A percentile compares a stretch with the other conserved stretches of the same genome.
phyloP scores from a whole-genome alignment of 1,284 basidiomycete species.

The Tylopilus orsonianus region DNA sequence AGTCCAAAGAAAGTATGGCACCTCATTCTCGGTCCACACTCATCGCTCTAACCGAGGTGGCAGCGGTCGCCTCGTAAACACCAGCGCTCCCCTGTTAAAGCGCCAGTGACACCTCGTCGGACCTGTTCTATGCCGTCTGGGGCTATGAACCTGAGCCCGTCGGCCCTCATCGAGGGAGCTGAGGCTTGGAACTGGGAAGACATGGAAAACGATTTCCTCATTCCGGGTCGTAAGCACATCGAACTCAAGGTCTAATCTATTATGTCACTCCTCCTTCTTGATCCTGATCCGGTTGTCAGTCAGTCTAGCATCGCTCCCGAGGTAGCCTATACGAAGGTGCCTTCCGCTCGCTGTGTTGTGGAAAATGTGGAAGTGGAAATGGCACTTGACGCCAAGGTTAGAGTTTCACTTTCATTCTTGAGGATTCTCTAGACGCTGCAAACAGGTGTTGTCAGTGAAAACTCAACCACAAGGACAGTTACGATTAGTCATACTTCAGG shows the following conservation, averaged over 20 bases:
- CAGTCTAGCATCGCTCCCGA: conserved; percentile 21
- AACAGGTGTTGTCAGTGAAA: conserved; percentile 45
- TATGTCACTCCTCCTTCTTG: not conserved
- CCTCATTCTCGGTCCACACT: not conserved
- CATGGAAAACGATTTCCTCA: conserved; percentile 43
- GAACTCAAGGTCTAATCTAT: conserved; percentile 22
- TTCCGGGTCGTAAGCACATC: conserved; percentile 32
- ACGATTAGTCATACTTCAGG: conserved; percentile 53
- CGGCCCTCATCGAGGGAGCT: conserved; percentile 42
- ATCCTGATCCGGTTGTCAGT: not conserved
- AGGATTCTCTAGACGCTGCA: conserved; percentile 2
- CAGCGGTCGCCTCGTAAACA: conserved; percentile 19
- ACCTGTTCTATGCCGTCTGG: conserved; percentile 10
- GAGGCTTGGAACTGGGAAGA: conserved; percentile 55
- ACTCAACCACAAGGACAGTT: conserved; percentile 40
- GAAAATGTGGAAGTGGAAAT: conserved; percentile 39
- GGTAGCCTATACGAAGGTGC: conserved; percentile 30
- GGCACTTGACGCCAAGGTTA: conserved; percentile 21
- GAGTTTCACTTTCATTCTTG: not conserved
- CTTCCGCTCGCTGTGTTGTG: conserved; percentile 53
- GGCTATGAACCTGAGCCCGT: conserved; percentile 27
- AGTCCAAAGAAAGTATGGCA: conserved; percentile 22
- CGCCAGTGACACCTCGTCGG: conserved; percentile 9
- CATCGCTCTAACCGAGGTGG: not conserved
- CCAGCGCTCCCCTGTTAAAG: conserved; percentile 24